These are phyloP conservation scores for Phytophthora multivora DNA, from an alignment of 352 stramenopile species.

Conservation along the genomic window DNA sequence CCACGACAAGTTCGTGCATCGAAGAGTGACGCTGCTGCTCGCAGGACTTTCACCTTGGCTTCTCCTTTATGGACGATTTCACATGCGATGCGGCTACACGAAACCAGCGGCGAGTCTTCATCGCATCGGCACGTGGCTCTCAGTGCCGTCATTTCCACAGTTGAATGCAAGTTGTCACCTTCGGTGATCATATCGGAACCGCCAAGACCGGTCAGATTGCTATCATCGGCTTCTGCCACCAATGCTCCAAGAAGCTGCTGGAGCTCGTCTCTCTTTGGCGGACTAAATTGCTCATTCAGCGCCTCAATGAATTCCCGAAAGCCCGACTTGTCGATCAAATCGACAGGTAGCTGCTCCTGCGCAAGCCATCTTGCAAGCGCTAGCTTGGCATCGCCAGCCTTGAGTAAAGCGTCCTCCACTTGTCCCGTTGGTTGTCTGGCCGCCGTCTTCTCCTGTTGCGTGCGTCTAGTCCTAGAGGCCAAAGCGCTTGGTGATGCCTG, in stretches of 20 bases:
- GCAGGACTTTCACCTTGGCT: constrained; percentile 42
- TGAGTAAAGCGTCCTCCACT: constrained; percentile 16
- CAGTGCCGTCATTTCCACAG: constrained; percentile 38
- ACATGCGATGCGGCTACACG: constrained; percentile 35
- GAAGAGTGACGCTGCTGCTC: constrained; percentile 37
- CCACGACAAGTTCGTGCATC: constrained; percentile 43
- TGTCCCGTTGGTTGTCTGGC: constrained; percentile 10
- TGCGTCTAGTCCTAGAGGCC: constrained; percentile 3
- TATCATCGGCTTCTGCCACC: constrained; percentile 11
- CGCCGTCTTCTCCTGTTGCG: constrained; percentile 22
- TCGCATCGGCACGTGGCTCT: constrained; percentile 38
- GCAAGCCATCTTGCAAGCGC: constrained; percentile 48
- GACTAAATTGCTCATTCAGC: constrained; percentile 43
- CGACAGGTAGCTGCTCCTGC: constrained; percentile 48
- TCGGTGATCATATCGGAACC: constrained; percentile 2
- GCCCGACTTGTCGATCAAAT: constrained; percentile 40
- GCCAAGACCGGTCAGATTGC: constrained; percentile 4
- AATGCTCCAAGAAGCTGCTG: constrained; percentile 28
- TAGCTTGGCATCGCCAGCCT: constrained; percentile 34
- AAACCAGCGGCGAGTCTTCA: constrained; percentile 38
- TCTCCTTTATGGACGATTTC: constrained; percentile 23
- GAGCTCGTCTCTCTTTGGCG: constrained; percentile 35
- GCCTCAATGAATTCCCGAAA: constrained; percentile 44
- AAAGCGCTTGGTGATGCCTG: constrained; percentile 24
- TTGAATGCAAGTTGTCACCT: neutral